A percentile compares a stretch with the other conserved stretches of the same genome.
Evolutionary conservation across 2,329 filamentous ascomycete genomes (phyloP).

Genomic region (Aspergillus sp.): DNA sequence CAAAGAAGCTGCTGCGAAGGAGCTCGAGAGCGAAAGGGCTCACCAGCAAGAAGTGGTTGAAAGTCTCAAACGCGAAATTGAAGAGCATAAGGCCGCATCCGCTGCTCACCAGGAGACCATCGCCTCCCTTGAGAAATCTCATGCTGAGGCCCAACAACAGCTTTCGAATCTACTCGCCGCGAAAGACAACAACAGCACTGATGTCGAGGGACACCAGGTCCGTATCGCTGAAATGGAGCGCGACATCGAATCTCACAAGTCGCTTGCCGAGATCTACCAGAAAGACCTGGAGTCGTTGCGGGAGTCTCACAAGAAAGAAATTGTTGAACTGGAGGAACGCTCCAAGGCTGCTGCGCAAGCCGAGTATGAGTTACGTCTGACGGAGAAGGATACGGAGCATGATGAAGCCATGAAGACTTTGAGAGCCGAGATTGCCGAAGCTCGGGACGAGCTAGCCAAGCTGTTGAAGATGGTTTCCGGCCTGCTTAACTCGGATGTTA

Average conservation of each 20-base stretch:
- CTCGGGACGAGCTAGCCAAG: constrained; percentile 64
- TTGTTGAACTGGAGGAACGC: constrained; percentile 39
- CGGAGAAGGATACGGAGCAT: constrained; percentile 58
- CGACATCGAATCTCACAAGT: constrained; percentile 56
- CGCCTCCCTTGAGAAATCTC: constrained; percentile 69
- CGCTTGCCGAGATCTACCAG: constrained; percentile 53
- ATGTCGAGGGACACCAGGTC: constrained; percentile 41
- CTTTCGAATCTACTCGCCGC: constrained; percentile 64
- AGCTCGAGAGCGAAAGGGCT: constrained; percentile 50
- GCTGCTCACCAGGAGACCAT: constrained; percentile 67
- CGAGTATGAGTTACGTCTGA: constrained; percentile 34
- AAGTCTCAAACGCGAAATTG: constrained; percentile 69
- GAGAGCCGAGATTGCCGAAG: constrained; percentile 61
- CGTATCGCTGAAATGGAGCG: constrained; percentile 56
- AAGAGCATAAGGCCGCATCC: constrained; percentile 75
- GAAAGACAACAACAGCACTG: constrained; percentile 54
- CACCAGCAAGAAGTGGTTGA: constrained; percentile 61
- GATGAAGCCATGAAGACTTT: constrained; percentile 58
- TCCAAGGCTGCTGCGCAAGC: constrained; percentile 35
- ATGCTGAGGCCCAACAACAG: constrained; percentile 63
- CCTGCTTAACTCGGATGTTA: constrained; percentile 48
- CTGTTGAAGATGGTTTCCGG: constrained; percentile 59
- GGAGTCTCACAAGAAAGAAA: constrained; percentile 48
- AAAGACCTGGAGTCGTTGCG: constrained; percentile 53
- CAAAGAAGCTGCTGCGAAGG: constrained; percentile 41